Evolutionary conservation across 148 eudicot genomes (phyloP).

Genomic region (Limonium bicolor): DNA sequence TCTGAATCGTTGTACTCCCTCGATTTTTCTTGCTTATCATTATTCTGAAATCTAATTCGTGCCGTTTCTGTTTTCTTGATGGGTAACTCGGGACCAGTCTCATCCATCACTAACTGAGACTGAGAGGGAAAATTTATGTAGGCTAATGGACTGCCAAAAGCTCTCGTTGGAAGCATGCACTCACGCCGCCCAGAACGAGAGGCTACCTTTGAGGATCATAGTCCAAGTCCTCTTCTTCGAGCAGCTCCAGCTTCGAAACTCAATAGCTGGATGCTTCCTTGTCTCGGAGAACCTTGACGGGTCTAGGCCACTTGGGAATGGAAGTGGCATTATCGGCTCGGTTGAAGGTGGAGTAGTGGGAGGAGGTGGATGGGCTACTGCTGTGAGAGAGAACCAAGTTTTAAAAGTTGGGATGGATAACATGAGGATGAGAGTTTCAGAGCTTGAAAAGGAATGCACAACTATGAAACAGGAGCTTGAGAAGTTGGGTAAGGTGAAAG

Average conservation of each 20-base stretch:
- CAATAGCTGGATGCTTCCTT: conserved; percentile 80
- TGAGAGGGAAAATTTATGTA: conserved; percentile 75
- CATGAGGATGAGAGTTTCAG: conserved; percentile 83
- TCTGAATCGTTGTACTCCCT: no score
- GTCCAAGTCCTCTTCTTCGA: conserved; percentile 99
- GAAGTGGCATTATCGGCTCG: conserved; percentile 45
- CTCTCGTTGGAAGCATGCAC: conserved; percentile 92
- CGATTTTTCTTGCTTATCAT: no score
- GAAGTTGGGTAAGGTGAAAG: conserved; percentile 51
- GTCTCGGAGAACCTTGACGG: conserved; percentile 74
- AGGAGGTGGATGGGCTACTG: conserved; percentile 35
- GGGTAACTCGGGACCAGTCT: no score
- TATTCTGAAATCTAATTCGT: no score
- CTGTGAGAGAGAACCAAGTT: conserved; percentile 71
- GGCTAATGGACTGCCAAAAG: conserved; percentile 86
- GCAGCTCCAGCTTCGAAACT: conserved; percentile 79
- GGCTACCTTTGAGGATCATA: conserved; percentile 58
- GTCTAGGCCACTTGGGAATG: conserved; percentile 52
- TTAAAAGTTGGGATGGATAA: conserved; percentile 81
- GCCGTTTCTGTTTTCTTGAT: no score
- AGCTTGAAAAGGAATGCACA: conserved; percentile 85
- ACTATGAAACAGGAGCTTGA: conserved; percentile 76
- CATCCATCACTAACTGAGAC: conserved; percentile 78
- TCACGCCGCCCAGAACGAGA: conserved; percentile 86
- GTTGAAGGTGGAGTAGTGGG: conserved; percentile 26